phyloP scores from a whole-genome alignment of 371 early-diverging fungal species.

The Zopfochytrium polystomum region DNA sequence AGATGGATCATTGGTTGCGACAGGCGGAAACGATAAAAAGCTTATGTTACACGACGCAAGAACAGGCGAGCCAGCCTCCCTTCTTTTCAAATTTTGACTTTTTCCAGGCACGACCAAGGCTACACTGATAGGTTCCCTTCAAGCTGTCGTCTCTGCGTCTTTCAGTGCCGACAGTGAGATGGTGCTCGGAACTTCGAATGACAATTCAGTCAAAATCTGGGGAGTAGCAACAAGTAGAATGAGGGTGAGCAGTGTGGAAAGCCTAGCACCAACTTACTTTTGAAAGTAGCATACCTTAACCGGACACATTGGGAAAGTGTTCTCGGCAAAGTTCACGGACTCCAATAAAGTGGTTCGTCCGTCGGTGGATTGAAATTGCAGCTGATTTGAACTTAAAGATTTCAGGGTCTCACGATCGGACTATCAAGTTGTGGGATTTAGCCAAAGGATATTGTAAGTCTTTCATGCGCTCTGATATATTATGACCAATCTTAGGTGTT shows the following conservation, averaged over 20 bases:
- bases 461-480: background rate
- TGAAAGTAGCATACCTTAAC: slow-evolving; percentile 89
- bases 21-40: slow-evolving; percentile 84
- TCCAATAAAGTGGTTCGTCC: slow-evolving; percentile 69
- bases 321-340: slow-evolving; percentile 81
- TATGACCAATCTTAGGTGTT: slow-evolving; percentile 38
- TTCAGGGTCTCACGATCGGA: slow-evolving; percentile 93
- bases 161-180: slow-evolving; percentile 77
- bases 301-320: slow-evolving; percentile 93
- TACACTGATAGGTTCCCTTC: slow-evolving; percentile 79
- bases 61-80: slow-evolving; percentile 49
- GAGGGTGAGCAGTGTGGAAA: slow-evolving; percentile 34
- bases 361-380: background rate
- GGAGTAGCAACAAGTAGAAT: slow-evolving; percentile 68
- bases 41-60: slow-evolving; percentile 77
- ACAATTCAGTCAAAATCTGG: slow-evolving; percentile 89
- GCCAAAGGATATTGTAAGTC: slow-evolving; percentile 75
- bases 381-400: slow-evolving; percentile 52
- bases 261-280: too few relatives aligned
- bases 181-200: slow-evolving; percentile 84
- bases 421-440: slow-evolving; percentile 94
- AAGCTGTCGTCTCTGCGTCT: slow-evolving; percentile 76
- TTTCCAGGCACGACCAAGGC: slow-evolving; percentile 25
- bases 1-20: slow-evolving; percentile 77
- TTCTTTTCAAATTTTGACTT: slow-evolving; percentile 1